Conservation (phyloP, 2,329 filamentous ascomycete species). For the Didymella pomorum region DNA sequence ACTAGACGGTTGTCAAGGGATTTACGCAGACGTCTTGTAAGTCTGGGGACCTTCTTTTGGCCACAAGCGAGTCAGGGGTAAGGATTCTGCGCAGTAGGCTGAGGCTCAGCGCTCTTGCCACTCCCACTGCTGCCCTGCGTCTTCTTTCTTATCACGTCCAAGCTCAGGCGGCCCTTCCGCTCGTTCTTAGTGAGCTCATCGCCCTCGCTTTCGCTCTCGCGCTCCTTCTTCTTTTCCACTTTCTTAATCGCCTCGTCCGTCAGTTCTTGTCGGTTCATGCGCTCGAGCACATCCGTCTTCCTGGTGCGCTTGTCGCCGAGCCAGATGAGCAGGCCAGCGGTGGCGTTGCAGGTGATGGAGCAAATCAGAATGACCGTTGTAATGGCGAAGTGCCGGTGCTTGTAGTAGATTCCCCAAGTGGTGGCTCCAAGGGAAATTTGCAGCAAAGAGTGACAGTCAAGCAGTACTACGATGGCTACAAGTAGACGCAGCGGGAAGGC, state of each 20-base stretch:
- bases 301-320: slow-evolving; percentile 78
- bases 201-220: slow-evolving; percentile 51
- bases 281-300: slow-evolving; percentile 85
- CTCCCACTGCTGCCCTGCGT: slow-evolving; percentile 20
- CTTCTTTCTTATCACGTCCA: slow-evolving; percentile 27
- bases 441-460: slow-evolving; percentile 80
- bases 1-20: no score
- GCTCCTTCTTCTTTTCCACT: slow-evolving; percentile 54
- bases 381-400: slow-evolving; percentile 71
- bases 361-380: slow-evolving; percentile 83
- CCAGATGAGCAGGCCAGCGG: slow-evolving; percentile 77
- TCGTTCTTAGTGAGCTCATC: slow-evolving; percentile 28
- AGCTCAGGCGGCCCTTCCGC: slow-evolving; percentile 27
- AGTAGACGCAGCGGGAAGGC: slow-evolving; percentile 79
- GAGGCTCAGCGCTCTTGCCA: slow-evolving; percentile 23
- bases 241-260: slow-evolving; percentile 71
- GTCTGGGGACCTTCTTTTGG: no score
- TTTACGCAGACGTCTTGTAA: no score
- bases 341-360: slow-evolving; percentile 79
- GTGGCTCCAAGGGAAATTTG: slow-evolving; percentile 81
- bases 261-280: slow-evolving; percentile 77
- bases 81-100: slow-evolving; percentile 17
- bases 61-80: slow-evolving; percentile 4
- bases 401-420: slow-evolving; percentile 81
- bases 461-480: slow-evolving; percentile 77